Evolutionary conservation across 1,284 basidiomycete species (phyloP).

Genomic region (Ceratobasidium sp.): DNA sequence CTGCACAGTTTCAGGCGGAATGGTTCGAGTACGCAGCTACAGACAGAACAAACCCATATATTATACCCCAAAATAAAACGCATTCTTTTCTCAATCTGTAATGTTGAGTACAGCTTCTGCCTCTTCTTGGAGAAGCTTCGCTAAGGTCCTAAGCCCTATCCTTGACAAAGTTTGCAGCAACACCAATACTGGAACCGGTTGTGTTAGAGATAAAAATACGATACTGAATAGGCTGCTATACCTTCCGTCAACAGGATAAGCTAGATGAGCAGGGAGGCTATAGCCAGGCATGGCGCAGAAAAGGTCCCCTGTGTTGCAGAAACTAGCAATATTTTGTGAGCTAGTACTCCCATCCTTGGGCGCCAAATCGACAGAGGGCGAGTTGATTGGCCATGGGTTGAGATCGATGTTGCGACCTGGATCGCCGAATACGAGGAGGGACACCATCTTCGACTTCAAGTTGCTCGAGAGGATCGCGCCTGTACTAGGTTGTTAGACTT

Average conservation of each 20-base stretch:
- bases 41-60: neutral
- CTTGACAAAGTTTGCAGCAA: slow-evolving; percentile 5
- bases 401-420: slow-evolving; percentile 15
- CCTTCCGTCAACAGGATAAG: slow-evolving; percentile 29
- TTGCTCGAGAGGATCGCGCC: neutral
- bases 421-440: slow-evolving; percentile 35
- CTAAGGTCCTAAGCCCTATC: neutral
- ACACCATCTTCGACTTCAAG: neutral
- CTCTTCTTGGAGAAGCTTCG: neutral
- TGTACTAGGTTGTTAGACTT: neutral
- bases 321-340: slow-evolving; percentile 41
- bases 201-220: neutral
- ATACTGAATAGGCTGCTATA: neutral
- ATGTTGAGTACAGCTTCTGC: neutral
- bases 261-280: slow-evolving; percentile 18
- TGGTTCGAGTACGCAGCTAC: neutral
- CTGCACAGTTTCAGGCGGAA: neutral
- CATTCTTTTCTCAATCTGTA: neutral
- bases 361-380: slow-evolving; percentile 37
- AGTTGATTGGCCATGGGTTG: slow-evolving; percentile 30
- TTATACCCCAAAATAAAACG: neutral
- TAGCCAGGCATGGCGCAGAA: slow-evolving; percentile 13
- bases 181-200: slow-evolving; percentile 6
- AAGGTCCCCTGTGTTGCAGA: slow-evolving; percentile 29
- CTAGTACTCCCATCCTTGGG: slow-evolving; percentile 33